These are phyloP conservation scores for Saksenaea vasiformis DNA, from an alignment of 371 early-diverging fungal genomes.

Conservation along the genomic window DNA sequence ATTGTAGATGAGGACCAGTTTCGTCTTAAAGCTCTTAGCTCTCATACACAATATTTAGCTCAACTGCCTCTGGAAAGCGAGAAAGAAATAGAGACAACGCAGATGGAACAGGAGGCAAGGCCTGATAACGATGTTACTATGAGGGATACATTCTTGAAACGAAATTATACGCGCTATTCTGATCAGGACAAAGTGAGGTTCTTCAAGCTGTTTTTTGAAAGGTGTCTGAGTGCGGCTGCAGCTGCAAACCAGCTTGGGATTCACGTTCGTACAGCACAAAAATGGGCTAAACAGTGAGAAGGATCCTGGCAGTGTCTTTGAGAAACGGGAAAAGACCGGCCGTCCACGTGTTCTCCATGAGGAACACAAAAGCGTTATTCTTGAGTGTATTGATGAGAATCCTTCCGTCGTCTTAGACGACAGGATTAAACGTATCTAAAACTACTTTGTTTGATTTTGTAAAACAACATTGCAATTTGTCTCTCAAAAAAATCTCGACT, in stretches of 20 bases:
- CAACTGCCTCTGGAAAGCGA: too few species aligned
- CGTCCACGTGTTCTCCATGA: constrained; percentile 11
- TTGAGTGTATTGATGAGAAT: constrained; percentile 15
- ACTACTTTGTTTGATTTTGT: constrained; percentile 1
- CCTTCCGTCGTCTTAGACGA: constrained; percentile 11
- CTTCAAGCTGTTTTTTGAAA: constrained; percentile 11
- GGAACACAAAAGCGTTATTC: constrained; percentile 15
- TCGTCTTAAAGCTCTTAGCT: too few species aligned
- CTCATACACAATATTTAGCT: too few species aligned
- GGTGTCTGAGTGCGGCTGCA: constrained; percentile 11
- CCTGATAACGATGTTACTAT: constrained; percentile 10
- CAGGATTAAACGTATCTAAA: constrained; percentile 5
- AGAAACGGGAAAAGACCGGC: constrained; percentile 10
- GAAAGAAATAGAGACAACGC: constrained; percentile 3
- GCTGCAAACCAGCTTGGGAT: constrained; percentile 19
- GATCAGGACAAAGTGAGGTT: constrained; percentile 17
- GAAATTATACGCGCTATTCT: constrained; percentile 16
- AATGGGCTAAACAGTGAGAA: constrained; percentile 17
- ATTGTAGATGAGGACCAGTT: too few species aligned
- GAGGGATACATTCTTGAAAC: constrained; percentile 8
- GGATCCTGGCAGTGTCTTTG: constrained; percentile 19
- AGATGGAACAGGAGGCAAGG: constrained; percentile 8
- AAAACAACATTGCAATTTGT: constrained; percentile 7
- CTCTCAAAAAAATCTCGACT: constrained; percentile 1
- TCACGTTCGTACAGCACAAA: constrained; percentile 16